Percentiles rank a stretch among this genome's conserved stretches.
phyloP scores from a whole-genome alignment of 176 grass and related monocot genomes.

The Carex parvula region DNA sequence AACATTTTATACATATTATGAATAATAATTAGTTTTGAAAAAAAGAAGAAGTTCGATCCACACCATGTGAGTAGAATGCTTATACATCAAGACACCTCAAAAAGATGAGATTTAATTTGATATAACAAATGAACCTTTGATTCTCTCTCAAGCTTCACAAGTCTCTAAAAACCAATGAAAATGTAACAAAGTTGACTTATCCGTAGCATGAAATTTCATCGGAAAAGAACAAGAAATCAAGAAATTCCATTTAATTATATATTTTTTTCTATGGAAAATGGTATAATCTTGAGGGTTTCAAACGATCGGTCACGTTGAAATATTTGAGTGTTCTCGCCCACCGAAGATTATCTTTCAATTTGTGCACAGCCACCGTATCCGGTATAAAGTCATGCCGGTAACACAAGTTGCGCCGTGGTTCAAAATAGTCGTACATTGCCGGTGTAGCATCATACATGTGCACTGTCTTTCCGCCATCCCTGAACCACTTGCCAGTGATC shows the following conservation, averaged over 20 bases:
- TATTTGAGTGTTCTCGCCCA: conserved; percentile 39
- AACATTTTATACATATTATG: background rate
- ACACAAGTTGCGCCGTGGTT: conserved; percentile 14
- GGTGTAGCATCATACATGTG: conserved; percentile 45
- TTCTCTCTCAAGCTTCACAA: background rate
- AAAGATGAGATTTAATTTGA: background rate
- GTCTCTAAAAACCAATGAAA: conserved; percentile 1
- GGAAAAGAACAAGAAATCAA: background rate
- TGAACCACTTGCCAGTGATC: conserved; percentile 44
- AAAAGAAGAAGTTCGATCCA: background rate
- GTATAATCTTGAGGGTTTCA: conserved; percentile 43
- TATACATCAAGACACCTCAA: background rate
- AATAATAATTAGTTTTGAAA: background rate
- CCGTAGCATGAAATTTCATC: too few species aligned
- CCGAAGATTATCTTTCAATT: conserved; percentile 35
- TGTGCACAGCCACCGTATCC: conserved; percentile 50
- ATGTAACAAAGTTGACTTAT: background rate
- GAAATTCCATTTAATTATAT: background rate
- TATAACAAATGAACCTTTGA: background rate
- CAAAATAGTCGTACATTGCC: conserved; percentile 58
- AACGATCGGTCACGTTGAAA: conserved; percentile 47
- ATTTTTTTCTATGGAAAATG: conserved; percentile 16
- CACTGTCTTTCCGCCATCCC: conserved; percentile 15
- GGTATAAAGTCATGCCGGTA: conserved; percentile 41
- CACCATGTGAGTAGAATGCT: background rate